A percentile compares a stretch with the other conserved stretches of the same genome.
These are phyloP conservation scores for Tetrapisispora taiwanensis DNA, from an alignment of 805 yeast species.

Conservation along the genomic window DNA sequence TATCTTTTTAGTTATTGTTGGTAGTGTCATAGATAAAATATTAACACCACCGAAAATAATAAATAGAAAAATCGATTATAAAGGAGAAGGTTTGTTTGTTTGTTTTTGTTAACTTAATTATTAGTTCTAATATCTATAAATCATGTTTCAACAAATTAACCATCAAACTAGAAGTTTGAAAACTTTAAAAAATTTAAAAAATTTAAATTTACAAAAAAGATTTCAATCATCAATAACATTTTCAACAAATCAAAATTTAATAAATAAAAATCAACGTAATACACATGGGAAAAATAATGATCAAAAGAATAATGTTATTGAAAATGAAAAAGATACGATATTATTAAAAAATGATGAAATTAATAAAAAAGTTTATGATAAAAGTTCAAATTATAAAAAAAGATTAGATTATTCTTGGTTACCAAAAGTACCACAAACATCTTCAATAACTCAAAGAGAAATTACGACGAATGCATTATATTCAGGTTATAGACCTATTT, in stretches of 20 bases:
- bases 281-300: neutral
- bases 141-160: neutral
- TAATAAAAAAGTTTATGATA: neutral
- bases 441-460: slow-evolving; percentile 18
- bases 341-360: neutral
- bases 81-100: no score
- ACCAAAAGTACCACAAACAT: slow-evolving; percentile 24
- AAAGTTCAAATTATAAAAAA: slow-evolving; percentile 1
- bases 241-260: slow-evolving; percentile 13
- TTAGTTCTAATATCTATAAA: neutral
- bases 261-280: slow-evolving; percentile 7
- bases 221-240: slow-evolving; percentile 19
- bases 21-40: no score
- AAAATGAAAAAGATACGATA: neutral
- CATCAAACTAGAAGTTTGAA: neutral
- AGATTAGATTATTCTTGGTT: slow-evolving; percentile 19
- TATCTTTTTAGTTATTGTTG: no score
- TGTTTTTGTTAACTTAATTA: no score
- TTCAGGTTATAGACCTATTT: slow-evolving; percentile 27
- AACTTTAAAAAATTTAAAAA: no score
- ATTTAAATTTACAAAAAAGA: slow-evolving; percentile 2
- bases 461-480: slow-evolving; percentile 19
- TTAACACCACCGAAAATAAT: no score
- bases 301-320: neutral
- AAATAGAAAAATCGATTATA: no score